These are phyloP conservation scores for Rhodotorula kratochvilovae DNA, from an alignment of 768 basidiomycete species.

Conservation along the genomic window DNA sequence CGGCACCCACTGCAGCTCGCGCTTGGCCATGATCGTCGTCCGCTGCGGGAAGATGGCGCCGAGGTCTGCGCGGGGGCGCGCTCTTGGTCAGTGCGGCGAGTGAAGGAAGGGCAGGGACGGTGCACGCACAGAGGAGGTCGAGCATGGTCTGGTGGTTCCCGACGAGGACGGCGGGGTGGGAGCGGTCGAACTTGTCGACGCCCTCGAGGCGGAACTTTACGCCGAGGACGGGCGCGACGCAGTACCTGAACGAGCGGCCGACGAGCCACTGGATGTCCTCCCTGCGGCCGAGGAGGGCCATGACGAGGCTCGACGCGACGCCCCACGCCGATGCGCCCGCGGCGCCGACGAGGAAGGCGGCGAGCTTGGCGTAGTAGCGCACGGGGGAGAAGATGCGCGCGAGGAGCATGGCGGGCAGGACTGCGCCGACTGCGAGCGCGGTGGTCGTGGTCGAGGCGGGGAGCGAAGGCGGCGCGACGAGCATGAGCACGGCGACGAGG, in stretches of 20 bases:
- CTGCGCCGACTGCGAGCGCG: background rate
- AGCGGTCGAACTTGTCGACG: slow-evolving; percentile 66
- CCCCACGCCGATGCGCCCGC: slow-evolving; percentile 61
- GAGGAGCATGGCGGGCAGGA: slow-evolving; percentile 7
- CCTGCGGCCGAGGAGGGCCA: slow-evolving; percentile 61
- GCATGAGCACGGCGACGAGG: background rate
- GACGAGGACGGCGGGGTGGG: slow-evolving; percentile 54
- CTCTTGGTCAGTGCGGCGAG: background rate
- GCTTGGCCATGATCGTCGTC: slow-evolving; percentile 87
- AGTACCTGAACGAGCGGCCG: slow-evolving; percentile 72
- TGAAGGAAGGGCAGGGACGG: background rate
- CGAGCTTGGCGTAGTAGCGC: slow-evolving; percentile 35
- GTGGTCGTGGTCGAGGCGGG: background rate
- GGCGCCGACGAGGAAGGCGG: slow-evolving; percentile 31
- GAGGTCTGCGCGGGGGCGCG: slow-evolving; percentile 34
- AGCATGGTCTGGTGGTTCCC: slow-evolving; percentile 92
- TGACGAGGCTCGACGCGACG: slow-evolving; percentile 61
- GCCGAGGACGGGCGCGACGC: slow-evolving; percentile 63
- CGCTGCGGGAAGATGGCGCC: slow-evolving; percentile 72
- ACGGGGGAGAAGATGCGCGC: slow-evolving; percentile 15
- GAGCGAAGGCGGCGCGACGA: background rate
- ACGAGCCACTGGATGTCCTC: slow-evolving; percentile 67
- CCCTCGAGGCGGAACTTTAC: slow-evolving; percentile 76
- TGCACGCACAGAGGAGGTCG: slow-evolving; percentile 66
- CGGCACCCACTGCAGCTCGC: slow-evolving; percentile 76